Evolutionary conservation across 2,329 filamentous ascomycete species (phyloP), one percentile per base, ranked within the genome.

Genomic region (Thielaviopsis euricoi): DNA sequence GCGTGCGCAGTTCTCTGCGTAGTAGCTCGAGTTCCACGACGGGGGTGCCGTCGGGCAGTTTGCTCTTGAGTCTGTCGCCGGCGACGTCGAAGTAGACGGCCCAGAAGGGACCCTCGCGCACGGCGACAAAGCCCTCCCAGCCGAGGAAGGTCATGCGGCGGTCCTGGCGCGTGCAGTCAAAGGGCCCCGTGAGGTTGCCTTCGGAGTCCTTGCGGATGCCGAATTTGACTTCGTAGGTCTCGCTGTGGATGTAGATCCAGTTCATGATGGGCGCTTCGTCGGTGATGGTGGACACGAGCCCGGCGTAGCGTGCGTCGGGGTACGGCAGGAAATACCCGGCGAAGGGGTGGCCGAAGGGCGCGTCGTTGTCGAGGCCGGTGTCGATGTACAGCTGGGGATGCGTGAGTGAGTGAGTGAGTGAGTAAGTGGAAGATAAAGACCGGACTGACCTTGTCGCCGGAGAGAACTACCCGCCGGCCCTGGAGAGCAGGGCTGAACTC

Each of bases 311-410:
- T n/a, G 70, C 62, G n/a, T 78, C 78, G 2, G 78, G 78, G 62
- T 80, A 81, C 1, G 78, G 77, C 22, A 81, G 68, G 62, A 73
- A 81, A 63, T 82, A 81, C 25, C 78, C 78, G 3, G 76, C 71
- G 63, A 79, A 81, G 0, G 74, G 73, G 64, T 81, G 76, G 2
- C 76, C 73, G 55, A 68, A 67, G 1, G 61, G 64, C 56, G 65
- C 61, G 56, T 63, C 64, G 52, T 60, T 63, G 37, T 65, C 61
- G 56, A 62, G 58, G 46, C 65, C 68, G 12, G 71, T 75, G 56
- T 76, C 76, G 21, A 78, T 71, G 62, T 66, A 68, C 23, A 68
- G 65, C 66, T 67, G 52, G 13, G 23, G 29, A 6, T 26, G 1
- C n/a, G n/a, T 15, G 21, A 46, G 33, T 17, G 33, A 51, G 13